Base-by-base conservation (phyloP, 345 rosid genomes). In the Brassica carinata region DNA sequence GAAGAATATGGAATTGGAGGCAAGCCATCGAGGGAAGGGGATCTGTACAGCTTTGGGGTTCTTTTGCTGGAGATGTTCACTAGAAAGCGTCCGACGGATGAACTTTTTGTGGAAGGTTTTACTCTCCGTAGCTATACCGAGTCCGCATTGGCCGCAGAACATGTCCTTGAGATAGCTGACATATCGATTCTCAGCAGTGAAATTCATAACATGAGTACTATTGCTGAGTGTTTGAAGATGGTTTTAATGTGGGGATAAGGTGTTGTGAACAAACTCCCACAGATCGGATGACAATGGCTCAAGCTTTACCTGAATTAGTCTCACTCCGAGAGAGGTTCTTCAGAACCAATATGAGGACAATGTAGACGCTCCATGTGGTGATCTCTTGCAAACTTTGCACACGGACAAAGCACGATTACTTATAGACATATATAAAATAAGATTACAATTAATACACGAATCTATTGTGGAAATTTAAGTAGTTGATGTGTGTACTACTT, bases 1-100 rank as follows among this genome's bases (percentile, higher is more conserved):
- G 67, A 63, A 77, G 83, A 83, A 69, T 85, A 85, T 59, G 86
- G 86, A 59, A 81, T 64, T 59, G 85, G 87, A 45, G 48, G 83
- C 8, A 40, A 77, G 10, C 70, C 78, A 61, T 79, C 85, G 5
- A 73, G 15, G 30, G 40, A 73, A 5, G 69, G 77, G 2, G 77
- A 73, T 40, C 3, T 27, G 15, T 62, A 73, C 11, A 73, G 77
- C 38, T 73, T 73, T 43, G 59, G 77, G 30, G 59, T 73, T 26
- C 59, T 73, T 72, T 9, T 72, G 13, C 2, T 72, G 26, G 76
- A 72, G 67, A 72, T 72, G 67, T 72, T 72, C 19, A 62, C 10
- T 27, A 58, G 69, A 15, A 73, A 73, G 15, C 77, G 78, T 27
- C 88, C 85, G 1, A 82, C 83, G 1, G 17, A 84, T 58, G 40